Evolutionary conservation across 179 eudicot species (phyloP).

Genomic region (Beta lomatogona): DNA sequence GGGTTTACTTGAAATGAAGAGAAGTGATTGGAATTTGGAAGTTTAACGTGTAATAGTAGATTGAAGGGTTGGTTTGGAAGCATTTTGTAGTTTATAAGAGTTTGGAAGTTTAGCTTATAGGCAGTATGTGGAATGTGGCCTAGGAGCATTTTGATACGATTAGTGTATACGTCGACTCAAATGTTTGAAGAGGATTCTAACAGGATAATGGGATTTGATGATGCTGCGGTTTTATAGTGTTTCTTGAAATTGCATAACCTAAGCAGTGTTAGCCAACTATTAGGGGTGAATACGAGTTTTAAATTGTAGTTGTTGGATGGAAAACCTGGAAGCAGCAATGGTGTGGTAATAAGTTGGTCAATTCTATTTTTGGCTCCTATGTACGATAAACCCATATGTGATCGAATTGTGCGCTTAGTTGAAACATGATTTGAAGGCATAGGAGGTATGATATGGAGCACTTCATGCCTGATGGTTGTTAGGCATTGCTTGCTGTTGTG

Average conservation of each 20-base stretch:
- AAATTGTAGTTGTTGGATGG: too few species aligned
- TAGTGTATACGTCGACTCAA: too few species aligned
- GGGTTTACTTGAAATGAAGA: constrained; percentile 2
- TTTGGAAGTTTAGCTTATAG: neutral
- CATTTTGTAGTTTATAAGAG: neutral
- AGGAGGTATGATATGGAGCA: constrained; percentile 5
- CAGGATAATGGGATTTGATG: neutral
- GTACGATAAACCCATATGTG: neutral
- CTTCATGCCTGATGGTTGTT: neutral
- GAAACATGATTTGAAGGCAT: neutral
- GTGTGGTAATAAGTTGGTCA: neutral
- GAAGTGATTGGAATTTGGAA: neutral
- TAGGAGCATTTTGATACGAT: too few species aligned
- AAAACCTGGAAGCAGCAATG: too few species aligned
- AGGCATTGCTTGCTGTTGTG: neutral
- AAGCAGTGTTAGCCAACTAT: too few species aligned
- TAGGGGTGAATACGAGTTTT: neutral
- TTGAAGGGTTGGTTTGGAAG: neutral
- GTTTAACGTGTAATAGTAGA: neutral
- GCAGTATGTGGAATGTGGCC: too few species aligned
- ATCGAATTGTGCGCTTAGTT: neutral
- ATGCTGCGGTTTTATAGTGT: neutral
- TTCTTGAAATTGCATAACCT: neutral
- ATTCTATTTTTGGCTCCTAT: neutral
- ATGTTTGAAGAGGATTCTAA: neutral